Percentiles rank a stretch among this genome's conserved stretches.
Conservation (phyloP, 1,139 yeast genomes). For the Casaregolazyma lundiana region DNA sequence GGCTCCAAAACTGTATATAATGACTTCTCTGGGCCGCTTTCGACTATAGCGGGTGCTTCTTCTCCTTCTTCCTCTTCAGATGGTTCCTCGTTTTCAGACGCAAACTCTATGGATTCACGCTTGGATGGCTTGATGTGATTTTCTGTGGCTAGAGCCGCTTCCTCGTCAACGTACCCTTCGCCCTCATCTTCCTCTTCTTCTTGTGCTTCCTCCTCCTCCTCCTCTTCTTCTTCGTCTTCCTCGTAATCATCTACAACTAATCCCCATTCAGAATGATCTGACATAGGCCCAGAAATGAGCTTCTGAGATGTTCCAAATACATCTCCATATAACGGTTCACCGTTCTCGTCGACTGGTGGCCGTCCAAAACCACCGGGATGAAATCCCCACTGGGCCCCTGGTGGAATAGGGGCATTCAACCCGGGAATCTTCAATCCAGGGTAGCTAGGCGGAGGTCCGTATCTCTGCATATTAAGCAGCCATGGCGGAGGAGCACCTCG, state of each 20-base stretch:
- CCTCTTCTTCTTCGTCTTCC: slow-evolving; percentile 32
- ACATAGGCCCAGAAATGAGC: slow-evolving; percentile 19
- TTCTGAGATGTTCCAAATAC: slow-evolving; percentile 27
- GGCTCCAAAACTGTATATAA: slow-evolving; percentile 44
- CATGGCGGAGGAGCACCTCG: slow-evolving; percentile 74
- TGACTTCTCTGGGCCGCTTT: slow-evolving; percentile 15
- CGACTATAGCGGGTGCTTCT: slow-evolving; percentile 14
- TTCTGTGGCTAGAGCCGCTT: slow-evolving; percentile 22
- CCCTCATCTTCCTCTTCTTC: slow-evolving; percentile 21
- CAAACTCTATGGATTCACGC: slow-evolving; percentile 13
- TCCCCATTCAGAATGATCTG: slow-evolving; percentile 28
- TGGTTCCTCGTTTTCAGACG: slow-evolving; percentile 16
- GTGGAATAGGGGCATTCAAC: slow-evolving; percentile 39
- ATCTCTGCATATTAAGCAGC: slow-evolving; percentile 62
- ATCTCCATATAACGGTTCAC: slow-evolving; percentile 36
- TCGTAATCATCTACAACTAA: slow-evolving; percentile 30
- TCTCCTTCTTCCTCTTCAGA: slow-evolving; percentile 4
- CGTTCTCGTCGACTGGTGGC: slow-evolving; percentile 34
- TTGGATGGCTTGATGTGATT: background rate
- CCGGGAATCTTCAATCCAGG: slow-evolving; percentile 59
- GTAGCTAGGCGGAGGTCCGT: slow-evolving; percentile 87
- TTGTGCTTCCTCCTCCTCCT: slow-evolving; percentile 30
- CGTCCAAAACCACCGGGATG: slow-evolving; percentile 43
- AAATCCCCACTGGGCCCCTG: slow-evolving; percentile 37
- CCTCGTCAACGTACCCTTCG: slow-evolving; percentile 28